Evolutionary conservation across 2,329 filamentous ascomycete genomes (phyloP), one percentile per base, ranked within the genome.

Genomic region (Grosmannia huntii): DNA sequence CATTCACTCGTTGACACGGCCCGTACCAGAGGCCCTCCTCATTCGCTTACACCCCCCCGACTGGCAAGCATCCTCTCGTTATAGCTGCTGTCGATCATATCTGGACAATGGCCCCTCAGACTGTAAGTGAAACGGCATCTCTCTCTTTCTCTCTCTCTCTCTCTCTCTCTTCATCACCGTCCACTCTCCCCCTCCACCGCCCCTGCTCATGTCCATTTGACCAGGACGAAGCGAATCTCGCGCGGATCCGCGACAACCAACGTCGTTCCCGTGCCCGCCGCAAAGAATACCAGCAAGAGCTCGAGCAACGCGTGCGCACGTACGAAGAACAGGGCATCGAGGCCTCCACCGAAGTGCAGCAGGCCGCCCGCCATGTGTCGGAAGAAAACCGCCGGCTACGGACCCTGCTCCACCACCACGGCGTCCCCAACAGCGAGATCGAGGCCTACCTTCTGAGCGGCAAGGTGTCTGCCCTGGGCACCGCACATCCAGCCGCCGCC

Each of bases 181-280:
- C 14, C 38, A 19, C 3, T 6, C 38, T n/a, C 21, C 7, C 19
- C 7, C 3, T 44, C 7, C 7, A 1, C 19, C 5, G 23, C 3
- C 25, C 25, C 16, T 48, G 28, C 44, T 31, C 16, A 11, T 41
- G 16, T 28, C 48, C 28, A 27, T 44, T 27, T 53, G 21, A 7
- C 16, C 31, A 63, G 62, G 62, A 64, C 55, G 60, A 64, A 50
- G 62, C 62, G 12, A 64, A 63, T 31, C 61, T 64, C 63, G 78
- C 80, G 53, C 83, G 86, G 59, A 85, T 90, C 63, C 80, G 87
- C 62, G 85, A 90, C 65, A 91, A 90, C 65, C 87, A 90, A 68
- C 78, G 87, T 58, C 82, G 86, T 61, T 89, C 84, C n/a, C 82
- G 87, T 57, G 85, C 85, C 52, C 79, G 86, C 41, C 79, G 84